Evolutionary conservation across 2,329 filamentous ascomycete species (phyloP).

Genomic region (Fusarium dimerum): DNA sequence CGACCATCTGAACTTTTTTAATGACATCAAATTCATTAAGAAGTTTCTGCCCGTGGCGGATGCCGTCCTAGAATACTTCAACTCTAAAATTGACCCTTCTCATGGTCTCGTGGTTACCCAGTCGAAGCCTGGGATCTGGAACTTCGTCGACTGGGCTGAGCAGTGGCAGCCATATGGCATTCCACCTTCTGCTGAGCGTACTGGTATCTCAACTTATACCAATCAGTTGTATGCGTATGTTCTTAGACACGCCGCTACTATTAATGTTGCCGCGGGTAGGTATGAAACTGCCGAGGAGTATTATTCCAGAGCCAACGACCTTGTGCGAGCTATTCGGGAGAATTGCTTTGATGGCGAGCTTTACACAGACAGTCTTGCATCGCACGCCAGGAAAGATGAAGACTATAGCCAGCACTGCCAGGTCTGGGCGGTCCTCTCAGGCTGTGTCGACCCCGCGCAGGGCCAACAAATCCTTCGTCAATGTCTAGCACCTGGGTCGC

Average conservation of each 20-base stretch:
- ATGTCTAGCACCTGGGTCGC: background rate
- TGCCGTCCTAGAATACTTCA: slow-evolving; percentile 34
- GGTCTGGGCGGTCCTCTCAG: slow-evolving; percentile 34
- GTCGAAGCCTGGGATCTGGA: slow-evolving; percentile 24
- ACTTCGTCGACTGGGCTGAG: slow-evolving; percentile 37
- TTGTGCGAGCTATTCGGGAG: slow-evolving; percentile 24
- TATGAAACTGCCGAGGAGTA: slow-evolving; percentile 32
- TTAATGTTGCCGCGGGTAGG: slow-evolving; percentile 34
- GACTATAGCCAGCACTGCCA: slow-evolving; percentile 38
- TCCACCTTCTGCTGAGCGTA: slow-evolving; percentile 35
- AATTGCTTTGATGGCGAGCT: slow-evolving; percentile 35
- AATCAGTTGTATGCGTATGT: slow-evolving; percentile 38
- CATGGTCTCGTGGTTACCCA: slow-evolving; percentile 10
- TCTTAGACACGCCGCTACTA: slow-evolving; percentile 32
- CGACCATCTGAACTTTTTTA: slow-evolving; percentile 38
- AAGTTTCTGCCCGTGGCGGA: slow-evolving; percentile 33
- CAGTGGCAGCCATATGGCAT: slow-evolving; percentile 35
- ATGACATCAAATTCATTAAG: slow-evolving; percentile 28
- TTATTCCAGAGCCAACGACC: slow-evolving; percentile 17
- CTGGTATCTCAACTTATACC: slow-evolving; percentile 30
- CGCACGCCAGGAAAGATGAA: slow-evolving; percentile 19
- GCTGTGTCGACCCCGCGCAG: background rate
- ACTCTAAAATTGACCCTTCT: background rate
- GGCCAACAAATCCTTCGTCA: background rate
- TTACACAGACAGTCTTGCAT: slow-evolving; percentile 35